Conservation (phyloP, 352 stramenopile species). For the Phytopythium kandeliae region DNA sequence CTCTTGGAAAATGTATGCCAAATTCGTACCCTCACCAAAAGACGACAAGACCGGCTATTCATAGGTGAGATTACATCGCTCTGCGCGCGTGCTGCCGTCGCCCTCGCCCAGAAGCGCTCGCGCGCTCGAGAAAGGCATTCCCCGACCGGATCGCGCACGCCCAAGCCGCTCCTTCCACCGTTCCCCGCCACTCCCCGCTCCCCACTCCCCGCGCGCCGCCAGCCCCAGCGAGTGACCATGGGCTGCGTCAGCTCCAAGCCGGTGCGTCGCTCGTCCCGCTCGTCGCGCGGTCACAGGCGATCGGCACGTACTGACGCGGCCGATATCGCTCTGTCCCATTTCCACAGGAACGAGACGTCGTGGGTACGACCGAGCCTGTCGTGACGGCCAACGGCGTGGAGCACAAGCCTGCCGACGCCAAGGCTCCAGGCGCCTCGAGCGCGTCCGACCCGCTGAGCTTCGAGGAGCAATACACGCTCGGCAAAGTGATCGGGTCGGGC, state of each 20-base stretch:
- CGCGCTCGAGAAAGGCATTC: not conserved
- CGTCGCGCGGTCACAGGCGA: not conserved
- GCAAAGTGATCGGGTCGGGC: slow-evolving; percentile 85
- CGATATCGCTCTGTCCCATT: not conserved
- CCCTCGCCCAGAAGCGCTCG: not conserved
- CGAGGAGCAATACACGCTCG: slow-evolving; percentile 80
- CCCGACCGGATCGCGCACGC: slow-evolving; percentile 1
- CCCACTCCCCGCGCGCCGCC: slow-evolving; percentile 1
- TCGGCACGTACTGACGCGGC: not conserved
- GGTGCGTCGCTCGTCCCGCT: slow-evolving; percentile 18
- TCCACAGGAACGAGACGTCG: slow-evolving; percentile 35
- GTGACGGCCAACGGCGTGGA: slow-evolving; percentile 11
- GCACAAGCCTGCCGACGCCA: slow-evolving; percentile 15
- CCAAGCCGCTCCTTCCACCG: slow-evolving; percentile 17
- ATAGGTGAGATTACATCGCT: slow-evolving; percentile 1
- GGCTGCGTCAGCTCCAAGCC: slow-evolving; percentile 74
- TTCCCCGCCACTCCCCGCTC: not conserved
- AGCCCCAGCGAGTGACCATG: slow-evolving; percentile 25
- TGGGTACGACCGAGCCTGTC: slow-evolving; percentile 28
- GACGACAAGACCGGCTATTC: slow-evolving; percentile 1
- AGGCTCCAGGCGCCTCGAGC: slow-evolving; percentile 3
- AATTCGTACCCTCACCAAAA: not conserved
- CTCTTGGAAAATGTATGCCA: not conserved
- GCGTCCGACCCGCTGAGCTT: slow-evolving; percentile 64
- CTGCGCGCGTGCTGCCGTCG: no score